phyloP scores from a whole-genome alignment of 2,329 filamentous ascomycete species.

The Furcasterigmium furcatum region DNA sequence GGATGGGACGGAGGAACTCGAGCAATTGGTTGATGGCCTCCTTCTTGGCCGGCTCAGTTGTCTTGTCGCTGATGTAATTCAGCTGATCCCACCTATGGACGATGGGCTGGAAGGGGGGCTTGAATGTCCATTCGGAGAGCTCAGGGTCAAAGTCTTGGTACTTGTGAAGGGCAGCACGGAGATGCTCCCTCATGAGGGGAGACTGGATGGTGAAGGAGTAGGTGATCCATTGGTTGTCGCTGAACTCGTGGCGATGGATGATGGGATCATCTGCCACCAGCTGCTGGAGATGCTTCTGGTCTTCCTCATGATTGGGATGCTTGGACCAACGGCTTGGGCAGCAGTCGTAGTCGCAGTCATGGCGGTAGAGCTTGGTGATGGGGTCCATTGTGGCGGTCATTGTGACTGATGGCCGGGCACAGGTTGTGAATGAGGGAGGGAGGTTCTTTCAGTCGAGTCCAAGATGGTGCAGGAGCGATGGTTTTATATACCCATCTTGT shows the following conservation, averaged over 20 bases:
- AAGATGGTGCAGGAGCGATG: too few relatives aligned
- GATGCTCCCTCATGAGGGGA: conserved; percentile 21
- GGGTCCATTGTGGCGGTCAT: neutral
- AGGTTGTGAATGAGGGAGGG: too few relatives aligned
- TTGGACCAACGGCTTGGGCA: conserved; percentile 25
- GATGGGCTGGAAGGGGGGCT: conserved; percentile 25
- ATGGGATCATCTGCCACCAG: conserved; percentile 21
- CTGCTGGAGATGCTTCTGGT: conserved; percentile 17
- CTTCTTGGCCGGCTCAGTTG: neutral
- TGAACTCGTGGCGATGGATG: conserved; percentile 23
- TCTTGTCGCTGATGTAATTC: neutral
- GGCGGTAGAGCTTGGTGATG: conserved; percentile 15
- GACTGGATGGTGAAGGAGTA: conserved; percentile 26
- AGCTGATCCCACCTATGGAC: conserved; percentile 29
- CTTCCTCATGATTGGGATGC: conserved; percentile 20
- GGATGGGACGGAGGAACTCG: conserved; percentile 24
- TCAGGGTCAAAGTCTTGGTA: conserved; percentile 30
- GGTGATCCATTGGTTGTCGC: conserved; percentile 25
- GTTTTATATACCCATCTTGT: too few relatives aligned
- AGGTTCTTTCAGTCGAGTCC: too few relatives aligned
- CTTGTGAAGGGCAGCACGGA: conserved; percentile 21
- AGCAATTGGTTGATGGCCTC: conserved; percentile 15
- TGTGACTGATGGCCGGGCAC: too few relatives aligned
- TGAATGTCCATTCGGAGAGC: conserved; percentile 26
- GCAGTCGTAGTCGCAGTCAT: conserved; percentile 16